A percentile compares a stretch with the other conserved stretches of the same genome.
Conservation (phyloP, 1,139 yeast species). For the Saccharomyces hybrid region DNA sequence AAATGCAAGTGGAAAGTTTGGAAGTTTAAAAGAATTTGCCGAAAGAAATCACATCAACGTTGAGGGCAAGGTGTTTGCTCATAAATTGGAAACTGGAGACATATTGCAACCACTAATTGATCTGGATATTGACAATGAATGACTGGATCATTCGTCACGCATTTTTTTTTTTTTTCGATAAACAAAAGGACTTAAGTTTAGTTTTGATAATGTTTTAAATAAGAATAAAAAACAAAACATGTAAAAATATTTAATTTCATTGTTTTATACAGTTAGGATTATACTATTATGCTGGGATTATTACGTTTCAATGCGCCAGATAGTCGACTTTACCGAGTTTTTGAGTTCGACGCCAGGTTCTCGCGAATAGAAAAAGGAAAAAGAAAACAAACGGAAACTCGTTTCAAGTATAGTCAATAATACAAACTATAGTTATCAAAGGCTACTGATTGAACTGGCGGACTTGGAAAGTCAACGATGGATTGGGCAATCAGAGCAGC, state of each 20-base stretch:
- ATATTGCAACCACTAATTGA: conserved; percentile 3
- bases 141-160: background rate
- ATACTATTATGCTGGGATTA: no score
- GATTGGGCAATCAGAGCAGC: conserved; percentile 30
- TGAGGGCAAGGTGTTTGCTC: conserved; percentile 20
- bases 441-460: background rate
- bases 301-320: background rate
- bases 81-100: conserved; percentile 19
- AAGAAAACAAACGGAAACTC: background rate
- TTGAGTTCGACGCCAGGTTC: background rate
- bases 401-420: background rate
- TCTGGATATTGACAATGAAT: background rate
- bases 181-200: background rate
- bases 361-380: background rate
- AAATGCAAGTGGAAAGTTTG: conserved; percentile 19
- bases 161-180: background rate
- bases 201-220: background rate
- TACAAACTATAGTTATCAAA: background rate
- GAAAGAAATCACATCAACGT: conserved; percentile 15
- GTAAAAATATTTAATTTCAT: background rate
- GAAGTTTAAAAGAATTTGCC: conserved; percentile 18
- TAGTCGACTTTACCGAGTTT: background rate
- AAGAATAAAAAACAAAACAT: background rate
- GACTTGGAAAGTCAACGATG: conserved; percentile 11
- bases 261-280: background rate